phyloP scores from a whole-genome alignment of 768 basidiomycete species.

The Obba rivulosa region DNA sequence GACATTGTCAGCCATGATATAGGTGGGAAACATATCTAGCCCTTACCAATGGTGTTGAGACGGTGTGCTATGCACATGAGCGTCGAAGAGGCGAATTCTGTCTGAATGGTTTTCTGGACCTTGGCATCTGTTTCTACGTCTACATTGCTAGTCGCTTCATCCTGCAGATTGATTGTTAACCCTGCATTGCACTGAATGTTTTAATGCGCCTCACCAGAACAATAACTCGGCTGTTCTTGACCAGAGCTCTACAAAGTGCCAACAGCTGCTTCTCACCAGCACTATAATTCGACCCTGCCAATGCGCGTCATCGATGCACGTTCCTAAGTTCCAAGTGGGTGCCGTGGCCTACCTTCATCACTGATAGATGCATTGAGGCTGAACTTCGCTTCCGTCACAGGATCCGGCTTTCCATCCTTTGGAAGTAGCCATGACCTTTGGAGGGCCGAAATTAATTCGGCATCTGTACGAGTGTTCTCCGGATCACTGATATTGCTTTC shows the following conservation, averaged over 20 bases:
- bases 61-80: conserved; percentile 71
- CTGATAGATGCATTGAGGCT: conserved; percentile 55
- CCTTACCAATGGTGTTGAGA: conserved; percentile 52
- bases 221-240: conserved; percentile 68
- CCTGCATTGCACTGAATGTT: conserved; percentile 18
- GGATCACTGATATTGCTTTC: conserved; percentile 66
- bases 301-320: neutral
- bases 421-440: conserved; percentile 59
- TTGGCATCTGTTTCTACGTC: conserved; percentile 86
- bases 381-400: conserved; percentile 59
- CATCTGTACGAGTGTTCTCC: conserved; percentile 40
- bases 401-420: conserved; percentile 37
- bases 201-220: conserved; percentile 45
- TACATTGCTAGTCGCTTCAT: conserved; percentile 80
- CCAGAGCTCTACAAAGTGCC: conserved; percentile 75
- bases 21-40: neutral
- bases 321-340: neutral
- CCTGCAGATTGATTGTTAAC: conserved; percentile 42
- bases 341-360: conserved; percentile 46
- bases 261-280: conserved; percentile 88
- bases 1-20: neutral
- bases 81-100: conserved; percentile 74
- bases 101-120: conserved; percentile 82
- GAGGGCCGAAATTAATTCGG: conserved; percentile 50
- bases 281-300: conserved; percentile 37